These are phyloP conservation scores for Coprinopsis cinerea DNA, from an alignment of 768 basidiomycete species.

Conservation along the genomic window DNA sequence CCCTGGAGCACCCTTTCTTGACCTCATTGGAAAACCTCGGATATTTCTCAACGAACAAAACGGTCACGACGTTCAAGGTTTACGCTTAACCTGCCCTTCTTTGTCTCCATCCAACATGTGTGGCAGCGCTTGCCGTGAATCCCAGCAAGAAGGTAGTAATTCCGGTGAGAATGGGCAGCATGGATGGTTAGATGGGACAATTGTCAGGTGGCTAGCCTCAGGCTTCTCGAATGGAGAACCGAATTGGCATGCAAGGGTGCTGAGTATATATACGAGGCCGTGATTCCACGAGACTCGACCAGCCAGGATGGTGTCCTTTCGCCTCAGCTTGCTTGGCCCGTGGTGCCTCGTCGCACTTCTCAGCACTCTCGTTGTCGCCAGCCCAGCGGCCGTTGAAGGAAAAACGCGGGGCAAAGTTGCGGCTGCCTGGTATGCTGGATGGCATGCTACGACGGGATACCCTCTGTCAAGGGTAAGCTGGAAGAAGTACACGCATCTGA, in stretches of 20 bases:
- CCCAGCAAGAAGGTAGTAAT: not conserved
- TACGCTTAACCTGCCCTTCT: no score
- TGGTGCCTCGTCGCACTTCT: not conserved
- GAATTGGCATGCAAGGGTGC: not conserved
- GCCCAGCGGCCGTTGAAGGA: no score
- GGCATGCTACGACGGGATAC: constrained; percentile 47
- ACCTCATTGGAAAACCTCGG: no score
- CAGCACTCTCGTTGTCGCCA: not conserved
- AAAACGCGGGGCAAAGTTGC: constrained; percentile 31
- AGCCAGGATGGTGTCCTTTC: not conserved
- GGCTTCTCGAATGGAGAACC: constrained; percentile 1
- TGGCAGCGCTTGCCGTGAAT: no score
- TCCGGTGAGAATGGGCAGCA: constrained; percentile 2
- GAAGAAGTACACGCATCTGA: constrained; percentile 60
- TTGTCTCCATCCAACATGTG: no score
- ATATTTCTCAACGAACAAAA: no score
- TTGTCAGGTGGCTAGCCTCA: not conserved
- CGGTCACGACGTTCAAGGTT: no score
- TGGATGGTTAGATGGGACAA: not conserved
- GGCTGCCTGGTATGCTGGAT: constrained; percentile 63
- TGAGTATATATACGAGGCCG: not conserved
- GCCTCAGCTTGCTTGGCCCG: not conserved
- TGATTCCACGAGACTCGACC: not conserved
- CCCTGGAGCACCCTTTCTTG: no score
- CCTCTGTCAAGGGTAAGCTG: constrained; percentile 53